These are phyloP conservation scores for Cardiosporidium cionae DNA, from an alignment of 169 alveolate species.

Conservation along the genomic window DNA sequence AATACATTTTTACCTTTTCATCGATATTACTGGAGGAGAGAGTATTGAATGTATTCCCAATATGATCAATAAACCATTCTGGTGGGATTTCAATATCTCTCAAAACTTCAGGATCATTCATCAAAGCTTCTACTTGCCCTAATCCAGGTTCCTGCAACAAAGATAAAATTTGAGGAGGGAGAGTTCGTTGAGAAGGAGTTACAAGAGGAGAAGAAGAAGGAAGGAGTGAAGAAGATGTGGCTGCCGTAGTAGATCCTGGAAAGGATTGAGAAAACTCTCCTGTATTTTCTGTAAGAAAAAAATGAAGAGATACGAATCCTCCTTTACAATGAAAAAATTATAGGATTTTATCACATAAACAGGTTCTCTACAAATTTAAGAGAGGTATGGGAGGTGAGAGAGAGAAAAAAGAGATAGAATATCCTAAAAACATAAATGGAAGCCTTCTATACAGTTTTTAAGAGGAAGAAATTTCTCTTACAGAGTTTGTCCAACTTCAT, in stretches of 20 bases:
- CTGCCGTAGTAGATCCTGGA: neutral
- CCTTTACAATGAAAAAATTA: neutral
- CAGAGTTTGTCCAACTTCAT: too few relatives aligned
- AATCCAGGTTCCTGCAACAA: slow-evolving; percentile 49
- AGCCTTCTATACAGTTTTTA: too few relatives aligned
- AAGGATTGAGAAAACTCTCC: neutral
- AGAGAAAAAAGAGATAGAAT: neutral
- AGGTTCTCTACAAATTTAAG: neutral
- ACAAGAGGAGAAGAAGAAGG: neutral
- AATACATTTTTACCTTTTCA: slow-evolving; percentile 19
- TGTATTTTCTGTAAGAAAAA: neutral
- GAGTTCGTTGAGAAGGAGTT: slow-evolving; percentile 4
- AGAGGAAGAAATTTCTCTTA: too few relatives aligned
- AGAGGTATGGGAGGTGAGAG: neutral
- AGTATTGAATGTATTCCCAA: slow-evolving; percentile 18
- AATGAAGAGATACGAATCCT: neutral
- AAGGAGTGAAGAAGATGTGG: neutral
- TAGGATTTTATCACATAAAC: neutral
- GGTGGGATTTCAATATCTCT: slow-evolving; percentile 24
- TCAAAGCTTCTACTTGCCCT: slow-evolving; percentile 43
- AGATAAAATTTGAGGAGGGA: neutral
- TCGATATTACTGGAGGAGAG: slow-evolving; percentile 16
- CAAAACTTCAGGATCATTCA: slow-evolving; percentile 38
- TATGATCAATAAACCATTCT: slow-evolving; percentile 17
- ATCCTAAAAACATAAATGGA: neutral